Evolutionary conservation across 192 early-diverging fungal genomes (phyloP), one percentile per base, ranked within the genome.

Genomic region (Nowakowskiella sp.): DNA sequence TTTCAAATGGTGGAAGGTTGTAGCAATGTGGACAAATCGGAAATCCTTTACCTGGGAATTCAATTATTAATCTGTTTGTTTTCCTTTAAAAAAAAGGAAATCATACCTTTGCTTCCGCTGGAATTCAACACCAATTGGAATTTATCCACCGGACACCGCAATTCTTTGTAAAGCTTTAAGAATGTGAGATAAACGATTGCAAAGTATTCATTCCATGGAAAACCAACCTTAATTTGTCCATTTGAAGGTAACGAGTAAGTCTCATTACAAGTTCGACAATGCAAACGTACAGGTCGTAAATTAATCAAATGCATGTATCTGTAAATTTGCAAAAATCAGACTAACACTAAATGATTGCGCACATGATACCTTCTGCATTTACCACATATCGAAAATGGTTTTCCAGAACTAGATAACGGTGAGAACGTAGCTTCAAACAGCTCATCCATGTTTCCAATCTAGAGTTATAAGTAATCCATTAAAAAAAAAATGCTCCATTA

Each of bases 81-180:
- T n/a, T n/a, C n/a, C n/a, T n/a, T n/a, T n/a, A n/a, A n/a, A n/a
- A n/a, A n/a, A n/a, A n/a, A n/a, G n/a, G n/a, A n/a, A n/a, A n/a
- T n/a, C n/a, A n/a, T n/a, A n/a, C 76, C 77, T 51, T 77, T 80
- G 36, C 74, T 72, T 10, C 74, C 74, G 28, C 71, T 77, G 25
- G 74, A 72, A 33, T 65, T 80, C 6, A 66, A 43, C 34, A 77
- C 62, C 19, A 77, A 47, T 47, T 81, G 76, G 53, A 77, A 77
- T 39, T 65, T 65, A 57, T 77, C 74, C 16, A 80, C 47, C 9
- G 74, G 74, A 24, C 45, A 65, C 28, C 21, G 28, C n/a, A 53
- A 44, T 58, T 62, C 61, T 26, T 46, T 60, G 19, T 60, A 62
- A 22, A 62, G 46, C 44, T 59, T n/a, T n/a, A n/a, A n/a, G n/a